Evolutionary conservation across 2,329 filamentous ascomycete species (phyloP).

Genomic region (Bipolaris victoriae): DNA sequence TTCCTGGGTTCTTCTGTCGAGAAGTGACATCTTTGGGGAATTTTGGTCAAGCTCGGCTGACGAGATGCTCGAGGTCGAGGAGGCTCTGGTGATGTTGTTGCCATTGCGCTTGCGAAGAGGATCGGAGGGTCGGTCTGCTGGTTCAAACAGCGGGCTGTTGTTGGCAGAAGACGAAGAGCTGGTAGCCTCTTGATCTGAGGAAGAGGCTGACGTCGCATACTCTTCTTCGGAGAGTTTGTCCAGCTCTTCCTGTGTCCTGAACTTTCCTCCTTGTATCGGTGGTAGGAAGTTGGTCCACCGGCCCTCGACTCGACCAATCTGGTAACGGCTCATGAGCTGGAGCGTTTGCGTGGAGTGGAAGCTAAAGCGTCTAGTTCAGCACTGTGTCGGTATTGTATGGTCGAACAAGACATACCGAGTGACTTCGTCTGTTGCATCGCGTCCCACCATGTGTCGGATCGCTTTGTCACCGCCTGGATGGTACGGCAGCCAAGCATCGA

Average conservation of each 20-base stretch:
- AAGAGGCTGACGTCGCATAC: conserved; percentile 22
- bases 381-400: neutral
- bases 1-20: conserved; percentile 75
- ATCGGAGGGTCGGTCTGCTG: conserved; percentile 50
- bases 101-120: conserved; percentile 51
- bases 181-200: conserved; percentile 33
- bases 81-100: conserved; percentile 45
- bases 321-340: conserved; percentile 77
- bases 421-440: conserved; percentile 93
- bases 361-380: conserved; percentile 54
- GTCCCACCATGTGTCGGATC: conserved; percentile 90
- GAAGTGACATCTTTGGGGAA: conserved; percentile 61
- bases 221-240: conserved; percentile 45
- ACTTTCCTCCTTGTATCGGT: conserved; percentile 87
- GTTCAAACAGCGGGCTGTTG: conserved; percentile 65
- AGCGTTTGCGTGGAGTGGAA: conserved; percentile 82
- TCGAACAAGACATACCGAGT: conserved; percentile 70
- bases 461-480: conserved; percentile 92
- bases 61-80: conserved; percentile 67
- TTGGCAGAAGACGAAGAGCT: conserved; percentile 59
- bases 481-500: conserved; percentile 85
- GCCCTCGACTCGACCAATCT: conserved; percentile 81
- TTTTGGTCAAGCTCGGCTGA: conserved; percentile 54
- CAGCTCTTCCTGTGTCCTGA: conserved; percentile 61
- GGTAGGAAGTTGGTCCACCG: conserved; percentile 87